Evolutionary conservation across 2,329 filamentous ascomycete species (phyloP), one percentile per base, ranked within the genome.

Genomic region (Nemania bipapillata): DNA sequence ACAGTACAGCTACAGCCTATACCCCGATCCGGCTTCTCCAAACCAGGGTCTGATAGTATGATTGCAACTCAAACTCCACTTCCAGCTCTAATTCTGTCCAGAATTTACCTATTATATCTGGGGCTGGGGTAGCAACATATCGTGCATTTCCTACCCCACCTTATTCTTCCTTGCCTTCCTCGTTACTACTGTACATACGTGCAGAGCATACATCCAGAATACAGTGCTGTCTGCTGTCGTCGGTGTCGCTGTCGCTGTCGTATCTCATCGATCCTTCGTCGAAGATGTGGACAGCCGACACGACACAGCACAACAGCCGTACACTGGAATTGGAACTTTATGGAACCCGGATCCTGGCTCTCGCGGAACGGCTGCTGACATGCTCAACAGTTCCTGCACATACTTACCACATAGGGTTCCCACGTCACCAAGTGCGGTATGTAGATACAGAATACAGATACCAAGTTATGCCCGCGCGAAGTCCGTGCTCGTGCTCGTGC

Each of bases 51-150:
- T 32, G 65, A 63, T 47, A 58, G 54, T 35, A 45, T 37, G 62
- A 64, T 59, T 64, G 63, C 57, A 59, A 58, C 63, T 66, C 62
- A 54, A 65, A 64, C 59, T 66, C 69, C 63, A 66, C 63, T 59
- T 61, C 45, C 56, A 63, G 37, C 55, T 69, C 66, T 66, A 63
- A 67, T 63, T 64, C 58, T 63, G 66, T 71, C 49, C 50, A 55
- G 37, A 59, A 32, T 61, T 57, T 28, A n/a, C 42, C 30, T 54
- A 50, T 65, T 63, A 71, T 62, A 59, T 67, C 69, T 67, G 67
- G 61, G 69, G 69, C 67, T 71, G 69, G 69, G 67, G 66, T 69
- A 60, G 61, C 69, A 70, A 47, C 64, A 69, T 66, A 70, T 70
- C 58, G 69, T 70, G 56, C 59, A 53, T 60, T 37, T 7, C n/a